These are phyloP conservation scores for Coniferiporia weirii DNA, from an alignment of 1,284 basidiomycete species.

Conservation along the genomic window DNA sequence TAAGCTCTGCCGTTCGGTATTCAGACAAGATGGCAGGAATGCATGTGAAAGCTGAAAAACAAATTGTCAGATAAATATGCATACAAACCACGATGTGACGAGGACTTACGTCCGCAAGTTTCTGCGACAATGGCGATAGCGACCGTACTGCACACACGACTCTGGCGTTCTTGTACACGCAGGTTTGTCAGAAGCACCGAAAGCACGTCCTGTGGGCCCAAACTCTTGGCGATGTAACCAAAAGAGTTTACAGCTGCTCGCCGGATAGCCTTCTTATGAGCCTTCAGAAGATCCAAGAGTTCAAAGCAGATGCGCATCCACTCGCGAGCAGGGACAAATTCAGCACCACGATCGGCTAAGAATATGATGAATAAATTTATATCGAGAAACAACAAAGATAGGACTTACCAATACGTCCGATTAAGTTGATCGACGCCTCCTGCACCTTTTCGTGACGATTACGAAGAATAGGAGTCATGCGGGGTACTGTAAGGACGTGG, in stretches of 20 bases:
- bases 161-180: slow-evolving; percentile 98
- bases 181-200: slow-evolving; percentile 95
- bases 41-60: slow-evolving; percentile 82
- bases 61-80: slow-evolving; percentile 8
- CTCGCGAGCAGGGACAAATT: slow-evolving; percentile 96
- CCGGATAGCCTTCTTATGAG: slow-evolving; percentile 98
- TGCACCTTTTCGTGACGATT: slow-evolving; percentile 99
- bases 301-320: slow-evolving; percentile 99
- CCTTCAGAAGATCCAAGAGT: slow-evolving; percentile 93
- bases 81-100: slow-evolving; percentile 4
- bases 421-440: slow-evolving; percentile 98
- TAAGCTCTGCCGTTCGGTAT: slow-evolving; percentile 96
- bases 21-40: slow-evolving; percentile 99
- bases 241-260: slow-evolving; percentile 99
- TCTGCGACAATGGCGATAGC: slow-evolving; percentile 98
- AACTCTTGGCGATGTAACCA: slow-evolving; percentile 98
- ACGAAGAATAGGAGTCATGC: slow-evolving; percentile 98
- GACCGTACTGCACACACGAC: slow-evolving; percentile 97
- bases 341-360: slow-evolving; percentile 93
- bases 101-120: slow-evolving; percentile 84
- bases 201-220: slow-evolving; percentile 98
- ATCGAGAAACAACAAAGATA: background rate
- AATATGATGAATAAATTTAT: slow-evolving; percentile 15
- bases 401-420: slow-evolving; percentile 86
- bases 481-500: slow-evolving; percentile 62